These are phyloP conservation scores for Wilcoxina mikolae DNA, from an alignment of 495 filamentous ascomycete genomes.

Conservation along the genomic window DNA sequence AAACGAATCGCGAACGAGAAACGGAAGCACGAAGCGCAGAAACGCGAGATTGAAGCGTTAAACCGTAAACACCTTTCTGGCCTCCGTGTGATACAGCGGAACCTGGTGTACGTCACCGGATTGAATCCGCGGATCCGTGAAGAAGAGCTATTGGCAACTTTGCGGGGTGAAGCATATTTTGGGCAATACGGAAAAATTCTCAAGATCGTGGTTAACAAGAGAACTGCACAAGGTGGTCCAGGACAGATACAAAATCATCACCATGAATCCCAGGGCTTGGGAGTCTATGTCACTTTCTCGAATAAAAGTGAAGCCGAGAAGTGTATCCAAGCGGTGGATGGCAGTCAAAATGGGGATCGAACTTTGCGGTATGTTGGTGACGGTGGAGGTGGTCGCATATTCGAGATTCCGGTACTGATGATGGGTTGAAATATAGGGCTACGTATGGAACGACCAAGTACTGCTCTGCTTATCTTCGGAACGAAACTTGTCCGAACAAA, in stretches of 20 bases:
- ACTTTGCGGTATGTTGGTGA: constrained; percentile 43
- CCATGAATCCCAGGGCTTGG: constrained; percentile 59
- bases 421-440: constrained; percentile 40
- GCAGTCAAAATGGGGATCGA: constrained; percentile 77
- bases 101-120: constrained; percentile 94
- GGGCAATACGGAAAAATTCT: constrained; percentile 97
- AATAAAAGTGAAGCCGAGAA: constrained; percentile 69
- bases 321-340: constrained; percentile 85
- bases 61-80: constrained; percentile 91
- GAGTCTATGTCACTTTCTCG: constrained; percentile 93
- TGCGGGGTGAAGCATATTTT: constrained; percentile 83
- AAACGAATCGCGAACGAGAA: constrained; percentile 82
- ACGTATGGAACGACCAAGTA: constrained; percentile 98
- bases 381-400: neutral
- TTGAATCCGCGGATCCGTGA: constrained; percentile 80
- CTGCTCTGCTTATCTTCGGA: constrained; percentile 88
- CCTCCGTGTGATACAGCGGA: constrained; percentile 91
- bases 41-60: constrained; percentile 84
- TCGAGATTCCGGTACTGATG: neutral
- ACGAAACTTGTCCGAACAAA: constrained; percentile 81
- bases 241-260: constrained; percentile 48
- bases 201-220: constrained; percentile 97
- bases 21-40: constrained; percentile 87
- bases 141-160: constrained; percentile 72
- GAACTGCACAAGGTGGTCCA: constrained; percentile 29